Evolutionary conservation across 768 basidiomycete species (phyloP), one percentile per base, ranked within the genome.

Genomic region (Crepidotus variabilis): DNA sequence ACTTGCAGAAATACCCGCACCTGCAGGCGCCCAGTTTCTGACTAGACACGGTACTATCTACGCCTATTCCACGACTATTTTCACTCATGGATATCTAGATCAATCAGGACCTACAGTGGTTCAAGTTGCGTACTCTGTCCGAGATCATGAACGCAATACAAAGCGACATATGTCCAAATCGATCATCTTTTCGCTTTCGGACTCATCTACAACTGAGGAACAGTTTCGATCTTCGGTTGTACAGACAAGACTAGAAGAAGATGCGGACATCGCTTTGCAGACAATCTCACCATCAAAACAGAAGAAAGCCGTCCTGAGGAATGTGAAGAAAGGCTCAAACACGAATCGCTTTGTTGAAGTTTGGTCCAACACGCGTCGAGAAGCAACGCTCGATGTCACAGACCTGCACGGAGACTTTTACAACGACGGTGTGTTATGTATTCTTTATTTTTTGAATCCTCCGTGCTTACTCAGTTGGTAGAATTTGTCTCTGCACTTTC

Each of bases 281-380:
- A 62, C 69, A 4, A 54, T 71, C 11, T 85, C 85, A 8, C 72
- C 78, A 0, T 73, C 73, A 6, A 71, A 71, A 16, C 64, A 63
- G 20, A 69, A 69, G 13, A 71, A 75, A 1, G 86, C 80, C 0
- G 60, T 82, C 35, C 72, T 88, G 32, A 75, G 79, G n/a, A 72
- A 73, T 57, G 57, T 57, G 1, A 72, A 72, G 51, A 50, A 55
- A 18, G 72, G 74, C 28, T 60, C 65, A 1, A 33, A 65, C 0
- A 73, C 77, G 57, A 81, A 75, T 58, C 75, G 84, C 33, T 80
- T 74, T 52, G 76, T 88, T 0, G 87, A 90, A 65, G 69, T 89
- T 13, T 88, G 86, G 84, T 62, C 67, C 0, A 74, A 72, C 0
- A 70, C 75, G 24, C 60, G 66, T 8, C 65, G 85, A 1, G 75